Evolutionary conservation across 2,329 filamentous ascomycete species (phyloP), one percentile per base, ranked within the genome.

Genomic region (Aspergillus sp.): DNA sequence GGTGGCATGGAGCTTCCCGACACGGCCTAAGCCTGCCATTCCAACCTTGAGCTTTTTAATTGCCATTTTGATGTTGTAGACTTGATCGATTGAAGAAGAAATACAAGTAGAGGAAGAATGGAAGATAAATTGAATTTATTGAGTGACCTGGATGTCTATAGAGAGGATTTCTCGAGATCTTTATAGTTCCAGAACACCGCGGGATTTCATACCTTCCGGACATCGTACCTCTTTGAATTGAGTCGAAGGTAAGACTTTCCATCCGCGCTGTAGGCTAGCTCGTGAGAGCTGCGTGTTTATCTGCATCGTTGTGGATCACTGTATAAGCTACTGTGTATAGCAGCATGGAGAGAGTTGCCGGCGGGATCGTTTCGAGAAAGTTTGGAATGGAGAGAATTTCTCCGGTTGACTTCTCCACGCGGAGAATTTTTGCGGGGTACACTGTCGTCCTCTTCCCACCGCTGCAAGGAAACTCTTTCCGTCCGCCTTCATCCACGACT

Each of bases 1-100:
- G 20, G 67, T 55, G 10, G 73, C 74, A 58, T 77, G 74, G 13
- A 71, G 68, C 46, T 69, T 67, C 30, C 66, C 74, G 67, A 75
- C 74, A 46, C 71, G 70, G 45, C 72, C 72, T 20, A 74, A 66
- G 32, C 73, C 72, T 39, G 66, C 68, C 23, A 69, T 66, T 23
- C 63, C 72, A 46, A 74, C 55, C 47, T 69, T 63, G 49, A 72
- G 61, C 47, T 57, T 66, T 42, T 58, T 52, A 33, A 60, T 45
- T 19, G 48, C 44, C 59, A 61, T 60, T 23, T n/a, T 35, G n/a
- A n/a, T n/a, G 5, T 7, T 7, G 15, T n/a, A 9, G 7, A 35
- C 3, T 7, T 35, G n/a, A 17, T 54, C 9, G 23, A 41, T 41
- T 41, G 15, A 22, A 41, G 7, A 23, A 19, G 43, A 19, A 33